A percentile compares a stretch with the other conserved stretches of the same genome.
phyloP scores from a whole-genome alignment of 2,329 filamentous ascomycete genomes.

The Daldinia sp. region DNA sequence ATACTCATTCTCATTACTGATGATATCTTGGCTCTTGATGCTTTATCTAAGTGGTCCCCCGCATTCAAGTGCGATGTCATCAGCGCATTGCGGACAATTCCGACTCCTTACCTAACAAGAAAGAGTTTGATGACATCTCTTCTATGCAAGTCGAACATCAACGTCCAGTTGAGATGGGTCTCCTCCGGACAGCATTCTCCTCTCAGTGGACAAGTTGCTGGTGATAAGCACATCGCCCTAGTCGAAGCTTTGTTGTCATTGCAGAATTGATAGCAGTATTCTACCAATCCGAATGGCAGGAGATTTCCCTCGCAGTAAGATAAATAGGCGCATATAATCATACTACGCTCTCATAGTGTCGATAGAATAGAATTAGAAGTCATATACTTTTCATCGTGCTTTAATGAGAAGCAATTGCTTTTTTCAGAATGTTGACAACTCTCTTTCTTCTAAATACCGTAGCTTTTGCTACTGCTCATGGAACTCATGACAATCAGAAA shows the following conservation, averaged over 20 bases:
- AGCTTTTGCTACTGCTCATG: constrained; percentile 69
- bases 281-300: constrained; percentile 33
- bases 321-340: constrained; percentile 25
- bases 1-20: constrained; percentile 19
- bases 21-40: constrained; percentile 27
- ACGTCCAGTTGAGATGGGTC: constrained; percentile 43
- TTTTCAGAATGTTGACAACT: constrained; percentile 40
- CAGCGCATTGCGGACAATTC: constrained; percentile 35
- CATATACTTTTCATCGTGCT: background rate
- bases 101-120: constrained; percentile 44
- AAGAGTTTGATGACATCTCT: constrained; percentile 44
- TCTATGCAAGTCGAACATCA: constrained; percentile 43
- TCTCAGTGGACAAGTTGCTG: constrained; percentile 43
- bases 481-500: constrained; percentile 68
- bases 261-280: constrained; percentile 37
- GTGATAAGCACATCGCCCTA: constrained; percentile 39
- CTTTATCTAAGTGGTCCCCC: constrained; percentile 46
- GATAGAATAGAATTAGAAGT: constrained; percentile 4
- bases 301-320: constrained; percentile 16
- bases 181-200: constrained; percentile 24
- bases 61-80: constrained; percentile 44
- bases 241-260: constrained; percentile 33
- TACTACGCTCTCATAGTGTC: background rate
- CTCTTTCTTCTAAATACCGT: constrained; percentile 58
- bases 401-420: constrained; percentile 4